These are phyloP conservation scores for Picea abies DNA, from an alignment of 83 land plant genomes.

Conservation along the genomic window DNA sequence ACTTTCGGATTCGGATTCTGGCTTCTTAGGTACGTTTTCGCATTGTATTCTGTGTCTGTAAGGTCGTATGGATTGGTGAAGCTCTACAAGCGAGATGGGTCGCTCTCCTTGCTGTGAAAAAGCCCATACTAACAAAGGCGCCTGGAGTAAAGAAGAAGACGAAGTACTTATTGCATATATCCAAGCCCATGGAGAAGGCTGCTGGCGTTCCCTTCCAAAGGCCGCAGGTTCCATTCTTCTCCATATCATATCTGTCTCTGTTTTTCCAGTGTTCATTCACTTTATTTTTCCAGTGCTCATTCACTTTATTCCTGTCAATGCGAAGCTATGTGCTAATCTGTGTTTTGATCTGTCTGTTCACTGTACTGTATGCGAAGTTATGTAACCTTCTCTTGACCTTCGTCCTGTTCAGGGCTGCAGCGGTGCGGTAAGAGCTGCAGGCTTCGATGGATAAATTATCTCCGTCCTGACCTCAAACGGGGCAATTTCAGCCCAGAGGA, in stretches of 20 bases:
- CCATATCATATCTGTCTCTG: too few relatives aligned
- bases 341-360: too few relatives aligned
- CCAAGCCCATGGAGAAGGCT: constrained; percentile 20
- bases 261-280: too few relatives aligned
- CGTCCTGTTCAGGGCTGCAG: neutral
- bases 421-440: constrained; percentile 32
- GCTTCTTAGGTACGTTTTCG: too few relatives aligned
- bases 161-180: constrained; percentile 17
- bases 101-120: constrained; percentile 18
- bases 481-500: constrained; percentile 22
- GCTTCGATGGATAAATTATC: constrained; percentile 28
- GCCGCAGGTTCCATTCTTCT: constrained; percentile 12
- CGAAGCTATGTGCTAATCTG: too few relatives aligned
- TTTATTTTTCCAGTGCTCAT: too few relatives aligned
- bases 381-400: neutral
- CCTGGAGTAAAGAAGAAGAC: constrained; percentile 20
- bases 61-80: too few relatives aligned
- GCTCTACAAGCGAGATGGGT: neutral
- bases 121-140: constrained; percentile 16
- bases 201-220: constrained; percentile 17
- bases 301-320: too few relatives aligned
- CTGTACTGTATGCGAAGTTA: too few relatives aligned
- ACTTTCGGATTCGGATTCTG: too few relatives aligned
- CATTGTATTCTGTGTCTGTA: too few relatives aligned
- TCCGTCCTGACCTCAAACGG: constrained; percentile 26